Evolutionary conservation across 2,329 filamentous ascomycete genomes (phyloP).

Genomic region (Exophiala alcalophila): DNA sequence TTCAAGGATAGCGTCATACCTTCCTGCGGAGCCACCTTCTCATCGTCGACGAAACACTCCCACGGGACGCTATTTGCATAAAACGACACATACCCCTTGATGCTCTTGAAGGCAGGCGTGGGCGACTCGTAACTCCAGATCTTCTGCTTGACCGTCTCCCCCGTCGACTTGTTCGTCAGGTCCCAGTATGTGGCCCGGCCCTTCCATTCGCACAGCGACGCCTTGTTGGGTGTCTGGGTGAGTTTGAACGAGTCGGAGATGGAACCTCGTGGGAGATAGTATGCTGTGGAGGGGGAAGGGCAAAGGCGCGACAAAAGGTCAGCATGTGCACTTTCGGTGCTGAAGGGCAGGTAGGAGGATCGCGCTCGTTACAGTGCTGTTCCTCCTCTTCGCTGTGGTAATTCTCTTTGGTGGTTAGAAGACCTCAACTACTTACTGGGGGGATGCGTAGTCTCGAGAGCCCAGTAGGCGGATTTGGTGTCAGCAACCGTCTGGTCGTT

Average conservation of each 20-base stretch:
- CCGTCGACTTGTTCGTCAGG: constrained; percentile 40
- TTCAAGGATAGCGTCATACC: no score
- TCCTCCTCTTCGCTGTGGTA: no score
- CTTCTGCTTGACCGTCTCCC: constrained; percentile 48
- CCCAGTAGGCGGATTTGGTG: constrained; percentile 59
- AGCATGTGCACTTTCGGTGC: no score
- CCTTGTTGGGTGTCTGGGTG: constrained; percentile 43
- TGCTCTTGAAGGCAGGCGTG: constrained; percentile 50
- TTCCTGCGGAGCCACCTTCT: constrained; percentile 49
- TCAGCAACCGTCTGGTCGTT: constrained; percentile 56
- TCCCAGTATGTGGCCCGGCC: constrained; percentile 59
- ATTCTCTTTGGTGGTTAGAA: no score
- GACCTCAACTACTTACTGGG: constrained; percentile 48
- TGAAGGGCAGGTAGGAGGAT: no score
- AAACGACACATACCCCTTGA: constrained; percentile 58
- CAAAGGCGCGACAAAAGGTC: no score
- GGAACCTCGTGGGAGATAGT: constrained; percentile 56
- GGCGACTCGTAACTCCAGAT: constrained; percentile 61
- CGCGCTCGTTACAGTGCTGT: no score
- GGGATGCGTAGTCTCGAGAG: constrained; percentile 61
- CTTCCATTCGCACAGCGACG: constrained; percentile 60
- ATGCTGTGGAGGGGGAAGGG: constrained; percentile 44
- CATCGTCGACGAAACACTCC: constrained; percentile 62
- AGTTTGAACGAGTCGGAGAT: constrained; percentile 43
- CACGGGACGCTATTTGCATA: constrained; percentile 55